A percentile compares a stretch with the other conserved stretches of the same genome.
Evolutionary conservation across 208 protist genomes (phyloP).

Genomic region (Leptomonas seymouri): DNA sequence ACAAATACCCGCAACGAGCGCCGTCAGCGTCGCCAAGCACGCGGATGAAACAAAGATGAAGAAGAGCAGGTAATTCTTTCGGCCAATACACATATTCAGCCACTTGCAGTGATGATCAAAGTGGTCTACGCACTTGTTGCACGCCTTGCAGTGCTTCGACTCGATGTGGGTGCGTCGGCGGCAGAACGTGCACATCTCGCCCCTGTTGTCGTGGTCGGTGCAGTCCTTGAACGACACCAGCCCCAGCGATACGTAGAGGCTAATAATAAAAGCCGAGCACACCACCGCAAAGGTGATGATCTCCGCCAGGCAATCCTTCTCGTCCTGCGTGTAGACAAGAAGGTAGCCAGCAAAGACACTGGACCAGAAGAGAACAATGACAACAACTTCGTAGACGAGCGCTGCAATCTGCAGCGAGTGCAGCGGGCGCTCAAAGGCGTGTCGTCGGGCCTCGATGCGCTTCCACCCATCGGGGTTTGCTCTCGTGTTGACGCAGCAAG

Average conservation of each 20-base stretch:
- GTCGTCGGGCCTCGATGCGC: slow-evolving; percentile 41
- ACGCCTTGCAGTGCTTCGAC: slow-evolving; percentile 90
- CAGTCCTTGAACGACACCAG: slow-evolving; percentile 68
- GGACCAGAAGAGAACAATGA: slow-evolving; percentile 53
- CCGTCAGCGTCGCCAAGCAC: slow-evolving; percentile 30
- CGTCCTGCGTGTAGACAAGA: slow-evolving; percentile 44
- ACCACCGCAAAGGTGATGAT: slow-evolving; percentile 47
- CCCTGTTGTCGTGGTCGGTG: slow-evolving; percentile 50
- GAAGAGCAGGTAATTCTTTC: slow-evolving; percentile 82
- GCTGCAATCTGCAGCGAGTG: slow-evolving; percentile 67
- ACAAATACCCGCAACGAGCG: slow-evolving; percentile 43
- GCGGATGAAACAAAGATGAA: slow-evolving; percentile 57
- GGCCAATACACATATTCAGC: slow-evolving; percentile 91
- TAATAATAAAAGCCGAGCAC: slow-evolving; percentile 16
- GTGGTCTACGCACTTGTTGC: slow-evolving; percentile 86
- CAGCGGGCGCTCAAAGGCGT: slow-evolving; percentile 74
- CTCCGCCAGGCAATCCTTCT: slow-evolving; percentile 40
- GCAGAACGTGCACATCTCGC: slow-evolving; percentile 74
- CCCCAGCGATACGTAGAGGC: slow-evolving; percentile 28
- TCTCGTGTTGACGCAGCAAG: slow-evolving; percentile 54
- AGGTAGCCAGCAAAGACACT: slow-evolving; percentile 48
- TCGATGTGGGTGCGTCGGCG: slow-evolving; percentile 45
- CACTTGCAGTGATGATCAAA: slow-evolving; percentile 95
- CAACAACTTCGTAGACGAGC: slow-evolving; percentile 42
- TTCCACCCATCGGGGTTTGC: slow-evolving; percentile 56